Conservation (phyloP, 352 stramenopile genomes). For the Phytophthora pistaciae region DNA sequence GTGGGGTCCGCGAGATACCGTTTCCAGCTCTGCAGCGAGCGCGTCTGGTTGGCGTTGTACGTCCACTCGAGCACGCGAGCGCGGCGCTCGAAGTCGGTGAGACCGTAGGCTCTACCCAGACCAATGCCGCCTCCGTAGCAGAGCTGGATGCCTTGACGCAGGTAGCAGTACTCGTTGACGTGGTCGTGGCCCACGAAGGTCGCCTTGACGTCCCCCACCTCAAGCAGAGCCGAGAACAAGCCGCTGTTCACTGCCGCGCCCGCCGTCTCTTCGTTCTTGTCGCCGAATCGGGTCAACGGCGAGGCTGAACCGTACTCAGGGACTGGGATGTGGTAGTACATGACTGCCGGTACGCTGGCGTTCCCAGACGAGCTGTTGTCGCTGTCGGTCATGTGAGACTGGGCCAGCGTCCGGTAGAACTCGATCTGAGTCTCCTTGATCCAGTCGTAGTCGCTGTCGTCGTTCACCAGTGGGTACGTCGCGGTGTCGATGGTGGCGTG, state of each 20-base stretch:
- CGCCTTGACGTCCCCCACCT: conserved; percentile 64
- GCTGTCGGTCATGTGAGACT: conserved; percentile 25
- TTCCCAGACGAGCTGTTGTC: conserved; percentile 19
- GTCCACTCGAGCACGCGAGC: conserved; percentile 59
- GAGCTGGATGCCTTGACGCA: conserved; percentile 52
- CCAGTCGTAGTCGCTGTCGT: conserved; percentile 48
- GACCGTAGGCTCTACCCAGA: conserved; percentile 47
- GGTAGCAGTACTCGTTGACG: conserved; percentile 70
- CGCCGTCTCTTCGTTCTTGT: conserved; percentile 41
- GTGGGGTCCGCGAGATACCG: conserved; percentile 42
- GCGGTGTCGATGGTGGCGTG: conserved; percentile 39
- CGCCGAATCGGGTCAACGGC: conserved; percentile 26
- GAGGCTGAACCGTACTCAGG: conserved; percentile 50
- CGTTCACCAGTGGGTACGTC: conserved; percentile 37
- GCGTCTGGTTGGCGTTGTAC: conserved; percentile 43
- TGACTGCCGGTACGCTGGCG: conserved; percentile 45
- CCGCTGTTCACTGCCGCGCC: conserved; percentile 41
- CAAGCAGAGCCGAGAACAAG: conserved; percentile 53
- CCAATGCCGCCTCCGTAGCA: conserved; percentile 68
- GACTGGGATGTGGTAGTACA: conserved; percentile 76
- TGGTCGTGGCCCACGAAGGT: conserved; percentile 71
- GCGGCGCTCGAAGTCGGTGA: conserved; percentile 36
- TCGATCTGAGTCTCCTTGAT: conserved; percentile 58
- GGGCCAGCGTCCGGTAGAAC: conserved; percentile 48
- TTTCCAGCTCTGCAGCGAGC: conserved; percentile 55